phyloP scores from a whole-genome alignment of 441 rosid species.

The Euphorbia corollata region DNA sequence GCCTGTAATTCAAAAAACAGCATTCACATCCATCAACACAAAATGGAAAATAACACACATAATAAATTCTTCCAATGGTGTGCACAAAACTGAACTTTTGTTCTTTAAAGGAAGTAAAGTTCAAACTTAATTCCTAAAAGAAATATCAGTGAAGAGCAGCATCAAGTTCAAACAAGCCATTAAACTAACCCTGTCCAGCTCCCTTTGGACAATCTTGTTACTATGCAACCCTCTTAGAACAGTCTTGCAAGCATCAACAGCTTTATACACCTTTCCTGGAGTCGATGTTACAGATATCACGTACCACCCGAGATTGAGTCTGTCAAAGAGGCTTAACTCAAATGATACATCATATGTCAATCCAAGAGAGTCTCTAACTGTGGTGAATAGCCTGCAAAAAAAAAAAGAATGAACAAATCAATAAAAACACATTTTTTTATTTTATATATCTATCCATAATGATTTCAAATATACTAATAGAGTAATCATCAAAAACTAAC shows the following conservation, averaged over 20 bases:
- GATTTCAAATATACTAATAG: background rate
- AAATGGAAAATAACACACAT: background rate
- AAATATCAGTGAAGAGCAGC: background rate
- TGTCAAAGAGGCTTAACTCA: constrained; percentile 91
- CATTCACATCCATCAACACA: background rate
- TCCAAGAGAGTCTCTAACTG: constrained; percentile 97
- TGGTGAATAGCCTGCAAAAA: constrained; percentile 81
- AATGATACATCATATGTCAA: constrained; percentile 97
- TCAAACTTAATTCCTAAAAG: background rate
- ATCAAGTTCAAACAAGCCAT: constrained; percentile 10
- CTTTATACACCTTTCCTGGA: constrained; percentile 89
- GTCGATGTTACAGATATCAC: constrained; percentile 97
- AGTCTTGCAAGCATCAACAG: constrained; percentile 96
- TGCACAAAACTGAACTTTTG: background rate
- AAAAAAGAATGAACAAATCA: constrained; percentile 7
- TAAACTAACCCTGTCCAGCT: constrained; percentile 87
- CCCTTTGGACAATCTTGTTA: constrained; percentile 79
- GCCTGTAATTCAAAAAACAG: constrained; percentile 48
- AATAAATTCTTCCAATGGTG: background rate
- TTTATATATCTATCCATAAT: background rate
- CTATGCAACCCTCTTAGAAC: constrained; percentile 88
- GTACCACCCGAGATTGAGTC: constrained; percentile 97
- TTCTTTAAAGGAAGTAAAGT: no score
- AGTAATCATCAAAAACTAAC: background rate
- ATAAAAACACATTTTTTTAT: background rate